These are phyloP conservation scores for Fusarium tricinctum DNA, from an alignment of 2,329 filamentous ascomycete species.

Conservation along the genomic window DNA sequence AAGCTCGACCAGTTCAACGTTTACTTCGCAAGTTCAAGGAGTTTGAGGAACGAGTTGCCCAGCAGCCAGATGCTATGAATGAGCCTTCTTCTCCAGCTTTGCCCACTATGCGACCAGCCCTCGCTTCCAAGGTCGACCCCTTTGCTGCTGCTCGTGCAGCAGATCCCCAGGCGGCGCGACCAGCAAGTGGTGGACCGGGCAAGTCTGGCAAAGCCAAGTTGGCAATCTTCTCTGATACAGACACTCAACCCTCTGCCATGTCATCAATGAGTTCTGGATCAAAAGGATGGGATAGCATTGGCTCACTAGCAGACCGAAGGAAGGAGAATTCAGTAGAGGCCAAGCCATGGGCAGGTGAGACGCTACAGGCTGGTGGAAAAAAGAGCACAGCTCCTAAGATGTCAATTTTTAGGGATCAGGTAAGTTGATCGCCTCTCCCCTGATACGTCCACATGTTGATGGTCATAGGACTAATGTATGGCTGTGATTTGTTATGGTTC, in stretches of 20 bases:
- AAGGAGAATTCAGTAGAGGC: constrained; percentile 93
- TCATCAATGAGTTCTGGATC: constrained; percentile 66
- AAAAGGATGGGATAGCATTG: constrained; percentile 93
- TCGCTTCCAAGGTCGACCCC: constrained; percentile 88
- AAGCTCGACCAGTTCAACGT: constrained; percentile 85
- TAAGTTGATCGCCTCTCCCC: constrained; percentile 63
- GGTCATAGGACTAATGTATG: constrained; percentile 93
- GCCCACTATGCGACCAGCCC: constrained; percentile 83
- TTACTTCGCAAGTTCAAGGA: constrained; percentile 91
- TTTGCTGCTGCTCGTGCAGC: constrained; percentile 71
- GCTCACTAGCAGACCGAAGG: constrained; percentile 85
- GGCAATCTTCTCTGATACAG: constrained; percentile 88
- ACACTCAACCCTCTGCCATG: constrained; percentile 70
- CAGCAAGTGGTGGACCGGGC: constrained; percentile 64
- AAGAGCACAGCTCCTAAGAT: constrained; percentile 82
- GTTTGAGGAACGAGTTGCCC: constrained; percentile 84
- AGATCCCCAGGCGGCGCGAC: constrained; percentile 76
- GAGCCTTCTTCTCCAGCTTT: constrained; percentile 90
- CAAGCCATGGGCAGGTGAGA: constrained; percentile 93
- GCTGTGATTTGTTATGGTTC: constrained; percentile 58
- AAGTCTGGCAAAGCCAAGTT: constrained; percentile 85
- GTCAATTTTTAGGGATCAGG: constrained; percentile 94
- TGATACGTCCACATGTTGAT: constrained; percentile 80
- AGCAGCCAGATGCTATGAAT: constrained; percentile 70
- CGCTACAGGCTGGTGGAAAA: constrained; percentile 87